phyloP scores from a whole-genome alignment of 1,139 yeast species.

The Sugiyamaella neomexicana region DNA sequence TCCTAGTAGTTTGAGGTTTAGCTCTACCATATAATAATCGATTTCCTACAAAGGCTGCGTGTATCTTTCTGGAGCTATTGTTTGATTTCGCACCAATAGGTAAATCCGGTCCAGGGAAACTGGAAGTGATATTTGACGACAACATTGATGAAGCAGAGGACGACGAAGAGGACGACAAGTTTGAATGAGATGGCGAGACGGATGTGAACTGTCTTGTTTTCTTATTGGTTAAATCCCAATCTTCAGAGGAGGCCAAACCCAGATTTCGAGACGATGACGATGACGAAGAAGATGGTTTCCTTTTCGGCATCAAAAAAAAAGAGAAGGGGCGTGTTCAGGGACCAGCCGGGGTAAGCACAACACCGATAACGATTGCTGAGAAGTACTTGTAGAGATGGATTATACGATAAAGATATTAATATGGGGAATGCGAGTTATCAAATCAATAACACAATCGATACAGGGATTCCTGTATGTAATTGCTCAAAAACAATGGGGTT shows the following conservation, averaged over 20 bases:
- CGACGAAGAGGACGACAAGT: not conserved
- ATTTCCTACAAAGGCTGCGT: constrained; percentile 23
- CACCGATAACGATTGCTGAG: not conserved
- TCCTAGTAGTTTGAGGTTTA: constrained; percentile 17
- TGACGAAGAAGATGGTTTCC: constrained; percentile 4
- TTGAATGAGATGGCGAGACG: not conserved
- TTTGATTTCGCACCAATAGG: constrained; percentile 10
- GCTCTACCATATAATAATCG: constrained; percentile 22
- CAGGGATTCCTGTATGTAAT: not conserved
- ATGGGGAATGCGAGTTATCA: no score
- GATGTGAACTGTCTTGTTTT: not conserved
- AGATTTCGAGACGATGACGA: constrained; percentile 8
- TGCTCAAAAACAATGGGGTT: no score
- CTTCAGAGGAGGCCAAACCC: not conserved
- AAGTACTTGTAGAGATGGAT: no score
- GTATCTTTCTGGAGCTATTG: constrained; percentile 4
- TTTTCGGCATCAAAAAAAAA: constrained; percentile 14
- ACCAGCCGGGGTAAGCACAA: not conserved
- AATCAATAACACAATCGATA: not conserved
- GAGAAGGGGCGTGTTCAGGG: not conserved
- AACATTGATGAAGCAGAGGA: not conserved
- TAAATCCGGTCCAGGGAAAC: constrained; percentile 14
- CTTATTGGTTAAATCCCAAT: not conserved
- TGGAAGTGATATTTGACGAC: constrained; percentile 5
- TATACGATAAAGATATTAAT: no score